phyloP scores from a whole-genome alignment of 768 basidiomycete species.

The Xerocomus potaroensis region DNA sequence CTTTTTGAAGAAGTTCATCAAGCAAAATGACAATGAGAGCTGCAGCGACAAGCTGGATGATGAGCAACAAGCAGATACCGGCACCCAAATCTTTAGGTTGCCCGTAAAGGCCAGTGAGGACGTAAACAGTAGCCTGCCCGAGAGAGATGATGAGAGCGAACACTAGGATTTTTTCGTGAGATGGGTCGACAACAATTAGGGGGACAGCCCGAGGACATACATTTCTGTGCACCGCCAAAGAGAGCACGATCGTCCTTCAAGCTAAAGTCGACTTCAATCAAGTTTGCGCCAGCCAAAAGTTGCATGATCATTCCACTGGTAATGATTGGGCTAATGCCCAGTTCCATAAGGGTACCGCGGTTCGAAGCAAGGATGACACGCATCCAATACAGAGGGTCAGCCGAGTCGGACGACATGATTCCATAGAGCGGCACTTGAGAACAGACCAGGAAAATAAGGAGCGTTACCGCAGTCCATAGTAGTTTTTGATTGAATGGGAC shows the following conservation, averaged over 20 bases:
- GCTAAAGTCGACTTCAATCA: constrained; percentile 96
- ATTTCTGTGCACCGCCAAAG: constrained; percentile 95
- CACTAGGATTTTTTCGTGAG: constrained; percentile 45
- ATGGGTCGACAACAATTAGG: background rate
- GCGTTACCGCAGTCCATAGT: constrained; percentile 97
- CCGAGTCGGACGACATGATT: constrained; percentile 99
- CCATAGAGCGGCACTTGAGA: constrained; percentile 99
- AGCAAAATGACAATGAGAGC: constrained; percentile 96
- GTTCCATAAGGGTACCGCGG: constrained; percentile 98
- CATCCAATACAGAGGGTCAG: constrained; percentile 99
- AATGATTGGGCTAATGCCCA: constrained; percentile 96
- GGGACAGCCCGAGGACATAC: constrained; percentile 43
- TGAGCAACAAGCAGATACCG: constrained; percentile 93
- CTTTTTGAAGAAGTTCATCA: constrained; percentile 98
- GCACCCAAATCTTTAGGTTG: constrained; percentile 91
- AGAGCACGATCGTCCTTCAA: constrained; percentile 96
- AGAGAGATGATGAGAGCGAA: constrained; percentile 96
- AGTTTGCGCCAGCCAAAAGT: constrained; percentile 92
- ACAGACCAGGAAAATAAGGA: constrained; percentile 99
- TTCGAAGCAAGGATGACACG: constrained; percentile 99
- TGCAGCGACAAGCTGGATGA: constrained; percentile 92
- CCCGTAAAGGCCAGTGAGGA: constrained; percentile 94
- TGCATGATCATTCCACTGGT: constrained; percentile 99
- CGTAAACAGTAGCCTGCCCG: constrained; percentile 96
- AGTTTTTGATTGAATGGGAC: constrained; percentile 98